Percentiles rank a stretch among this genome's conserved stretches.
phyloP scores from a whole-genome alignment of 139 green algal genomes.

The Ettlia oleoabundans region DNA sequence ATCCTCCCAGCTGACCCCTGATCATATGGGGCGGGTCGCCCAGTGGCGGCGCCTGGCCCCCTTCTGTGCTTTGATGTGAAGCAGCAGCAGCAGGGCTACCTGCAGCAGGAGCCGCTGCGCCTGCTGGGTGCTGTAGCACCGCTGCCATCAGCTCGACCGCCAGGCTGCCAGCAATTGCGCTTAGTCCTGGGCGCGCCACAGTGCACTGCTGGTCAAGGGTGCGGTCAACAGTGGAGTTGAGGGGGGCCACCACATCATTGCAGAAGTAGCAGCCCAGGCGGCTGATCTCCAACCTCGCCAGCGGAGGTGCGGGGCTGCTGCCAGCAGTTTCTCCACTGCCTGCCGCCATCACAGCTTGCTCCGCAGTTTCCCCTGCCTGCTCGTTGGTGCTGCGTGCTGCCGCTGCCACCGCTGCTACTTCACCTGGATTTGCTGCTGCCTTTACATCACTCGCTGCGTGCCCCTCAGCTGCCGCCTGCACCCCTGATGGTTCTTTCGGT shows the following conservation, averaged over 20 bases:
- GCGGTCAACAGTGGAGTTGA: conserved; percentile 86
- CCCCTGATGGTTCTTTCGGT: neutral
- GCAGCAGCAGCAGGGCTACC: neutral
- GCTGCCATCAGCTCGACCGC: conserved; percentile 91
- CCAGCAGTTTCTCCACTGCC: neutral
- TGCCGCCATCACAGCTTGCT: neutral
- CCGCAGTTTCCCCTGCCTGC: neutral
- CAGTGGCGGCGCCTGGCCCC: conserved; percentile 54
- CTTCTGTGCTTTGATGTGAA: neutral
- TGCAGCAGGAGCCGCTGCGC: conserved; percentile 54
- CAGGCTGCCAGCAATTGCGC: conserved; percentile 85
- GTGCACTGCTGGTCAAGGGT: conserved; percentile 98
- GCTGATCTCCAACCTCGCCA: neutral
- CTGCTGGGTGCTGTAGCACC: conserved; percentile 76
- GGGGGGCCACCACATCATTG: conserved; percentile 96
- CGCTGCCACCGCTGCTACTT: neutral
- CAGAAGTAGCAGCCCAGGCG: conserved; percentile 99
- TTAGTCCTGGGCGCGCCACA: conserved; percentile 90
- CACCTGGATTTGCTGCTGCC: neutral
- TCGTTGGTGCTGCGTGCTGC: neutral
- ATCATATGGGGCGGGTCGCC: conserved; percentile 73
- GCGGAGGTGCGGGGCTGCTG: neutral
- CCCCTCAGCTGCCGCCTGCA: neutral
- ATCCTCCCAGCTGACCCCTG: conserved; percentile 48
- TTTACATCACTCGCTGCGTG: neutral